Base-by-base conservation (phyloP, 495 filamentous ascomycete species). In the Xylaria acuta region DNA sequence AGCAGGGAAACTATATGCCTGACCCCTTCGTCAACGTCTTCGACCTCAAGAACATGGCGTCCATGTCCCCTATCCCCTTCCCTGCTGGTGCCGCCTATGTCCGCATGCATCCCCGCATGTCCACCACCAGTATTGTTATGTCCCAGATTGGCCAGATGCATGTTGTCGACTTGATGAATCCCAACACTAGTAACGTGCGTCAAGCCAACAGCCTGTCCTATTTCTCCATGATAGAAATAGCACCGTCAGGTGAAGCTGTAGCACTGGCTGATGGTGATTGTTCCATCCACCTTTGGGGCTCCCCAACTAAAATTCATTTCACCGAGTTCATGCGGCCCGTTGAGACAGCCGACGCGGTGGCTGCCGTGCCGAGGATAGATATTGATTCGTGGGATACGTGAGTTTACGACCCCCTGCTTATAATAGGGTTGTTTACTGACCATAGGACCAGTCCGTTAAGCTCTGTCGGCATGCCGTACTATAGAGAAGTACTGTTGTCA, bases 11-110 rank as follows among this genome's bases (percentile, higher is more conserved):
- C 51, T 87, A 84, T 59, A 93, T 94, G 79, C 90, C 96, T 1
- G 96, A 98, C 76, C 92, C 93, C 2, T 87, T 97, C 60, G 94
- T 97, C 66, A 97, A 97, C 72, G 94, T 98, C 20, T 99, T 94
- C 75, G 94, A 98, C 78, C 83, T 99, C 34, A 97, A 95, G 80
- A 96, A 92, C 60, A 86, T 97, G 80, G 84, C 87, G 25, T 91
- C 94, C 11, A 86, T 98, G 74, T 91, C 93, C 16, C 96, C 96
- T 3, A 93, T 98, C 69, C 92, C 96, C 0, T 98, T 98, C 77
- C 94, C 94, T 64, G 90, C 93, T 11, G 93, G 94, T 1, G 95
- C 95, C 9, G 95, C 95, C 27, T 95, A 93, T 83, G 94, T 97
- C 14, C 90, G 96, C 47, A 93, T 98, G 90, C 97, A 99, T 79